phyloP scores from a whole-genome alignment of 2,329 filamentous ascomycete genomes.

The Trichophyton schoenleinii region DNA sequence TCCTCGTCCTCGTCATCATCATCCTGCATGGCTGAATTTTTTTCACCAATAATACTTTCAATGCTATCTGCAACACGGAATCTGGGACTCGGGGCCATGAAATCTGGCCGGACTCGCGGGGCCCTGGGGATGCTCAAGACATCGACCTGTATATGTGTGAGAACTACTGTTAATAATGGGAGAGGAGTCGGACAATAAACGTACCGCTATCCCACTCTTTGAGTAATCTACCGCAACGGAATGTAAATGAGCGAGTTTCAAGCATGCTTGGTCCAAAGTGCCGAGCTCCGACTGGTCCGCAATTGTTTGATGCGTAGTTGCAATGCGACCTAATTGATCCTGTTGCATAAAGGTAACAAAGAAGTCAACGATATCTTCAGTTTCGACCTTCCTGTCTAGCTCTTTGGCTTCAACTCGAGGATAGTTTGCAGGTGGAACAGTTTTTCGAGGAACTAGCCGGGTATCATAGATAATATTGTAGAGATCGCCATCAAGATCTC shows the following conservation, averaged over 20 bases:
- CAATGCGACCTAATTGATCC: constrained; percentile 54
- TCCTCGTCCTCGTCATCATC: constrained; percentile 36
- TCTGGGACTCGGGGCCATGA: constrained; percentile 41
- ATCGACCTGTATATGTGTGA: constrained; percentile 10
- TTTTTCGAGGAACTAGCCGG: constrained; percentile 33
- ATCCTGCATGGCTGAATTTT: constrained; percentile 36
- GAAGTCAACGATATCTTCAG: constrained; percentile 61
- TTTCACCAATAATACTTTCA: constrained; percentile 26
- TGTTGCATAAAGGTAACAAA: constrained; percentile 67
- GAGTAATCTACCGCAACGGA: constrained; percentile 65
- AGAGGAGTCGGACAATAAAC: constrained; percentile 2
- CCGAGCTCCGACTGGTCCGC: constrained; percentile 47
- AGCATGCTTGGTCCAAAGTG: constrained; percentile 41
- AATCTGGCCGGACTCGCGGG: constrained; percentile 35
- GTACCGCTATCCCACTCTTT: constrained; percentile 53
- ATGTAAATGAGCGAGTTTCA: constrained; percentile 48
- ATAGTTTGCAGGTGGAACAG: constrained; percentile 57
- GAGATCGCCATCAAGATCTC: constrained; percentile 72
- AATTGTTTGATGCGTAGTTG: constrained; percentile 50
- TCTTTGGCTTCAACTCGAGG: constrained; percentile 43
- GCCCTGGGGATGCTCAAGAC: constrained; percentile 11
- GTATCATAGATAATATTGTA: constrained; percentile 69
- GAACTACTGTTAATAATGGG: neutral
- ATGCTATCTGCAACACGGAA: constrained; percentile 20
- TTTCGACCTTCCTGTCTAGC: constrained; percentile 48